Percentiles rank a stretch among this genome's conserved stretches.
phyloP scores from a whole-genome alignment of 2,329 filamentous ascomycete species.

The Aspergillus pseudotamarii region DNA sequence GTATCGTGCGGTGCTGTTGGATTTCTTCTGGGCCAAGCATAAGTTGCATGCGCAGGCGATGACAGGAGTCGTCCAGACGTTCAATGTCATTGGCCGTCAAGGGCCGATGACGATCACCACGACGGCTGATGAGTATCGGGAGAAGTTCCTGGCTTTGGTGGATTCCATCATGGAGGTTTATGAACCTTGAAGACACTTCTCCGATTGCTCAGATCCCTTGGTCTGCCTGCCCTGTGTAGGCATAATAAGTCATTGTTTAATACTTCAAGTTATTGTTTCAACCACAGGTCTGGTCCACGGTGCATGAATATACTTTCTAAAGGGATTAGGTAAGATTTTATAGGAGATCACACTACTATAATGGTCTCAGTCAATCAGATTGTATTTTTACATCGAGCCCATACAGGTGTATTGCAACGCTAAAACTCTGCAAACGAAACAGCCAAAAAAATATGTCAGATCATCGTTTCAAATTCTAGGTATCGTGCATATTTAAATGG shows the following conservation, averaged over 20 bases:
- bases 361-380: neutral
- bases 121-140: conserved; percentile 66
- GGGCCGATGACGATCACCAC: conserved; percentile 78
- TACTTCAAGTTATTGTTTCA: no score
- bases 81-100: conserved; percentile 64
- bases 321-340: neutral
- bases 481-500: conserved; percentile 1
- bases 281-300: no score
- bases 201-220: no score
- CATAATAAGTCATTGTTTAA: no score
- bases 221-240: no score
- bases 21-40: conserved; percentile 80
- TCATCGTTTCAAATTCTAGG: conserved; percentile 3
- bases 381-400: neutral
- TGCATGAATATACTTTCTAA: neutral
- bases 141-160: conserved; percentile 58
- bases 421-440: neutral
- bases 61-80: conserved; percentile 66
- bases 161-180: conserved; percentile 47
- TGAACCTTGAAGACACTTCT: neutral
- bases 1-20: conserved; percentile 68
- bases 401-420: neutral
- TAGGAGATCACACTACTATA: neutral
- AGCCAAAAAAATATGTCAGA: neutral
- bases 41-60: conserved; percentile 67